phyloP scores from a whole-genome alignment of 2,329 filamentous ascomycete genomes.

The Pestalotiopsis sp. region DNA sequence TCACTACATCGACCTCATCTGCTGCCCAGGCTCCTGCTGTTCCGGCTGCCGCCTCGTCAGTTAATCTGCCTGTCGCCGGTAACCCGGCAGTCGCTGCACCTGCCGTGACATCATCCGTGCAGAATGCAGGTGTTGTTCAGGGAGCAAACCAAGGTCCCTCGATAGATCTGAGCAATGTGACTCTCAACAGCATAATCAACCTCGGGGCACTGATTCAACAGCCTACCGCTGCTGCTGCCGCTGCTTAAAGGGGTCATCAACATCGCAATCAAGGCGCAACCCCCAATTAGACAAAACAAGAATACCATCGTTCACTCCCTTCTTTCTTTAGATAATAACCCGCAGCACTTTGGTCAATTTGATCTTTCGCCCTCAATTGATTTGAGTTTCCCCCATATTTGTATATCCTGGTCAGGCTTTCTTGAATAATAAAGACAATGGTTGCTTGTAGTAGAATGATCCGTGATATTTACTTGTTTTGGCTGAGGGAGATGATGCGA shows the following conservation, averaged over 20 bases:
- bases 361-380: not conserved
- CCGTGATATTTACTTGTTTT: not conserved
- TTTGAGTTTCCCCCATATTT: not conserved
- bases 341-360: not conserved
- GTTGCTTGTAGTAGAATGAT: not conserved
- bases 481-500: too few species aligned
- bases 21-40: slow-evolving; percentile 14
- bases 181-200: slow-evolving; percentile 26
- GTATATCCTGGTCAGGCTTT: not conserved
- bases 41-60: slow-evolving; percentile 20
- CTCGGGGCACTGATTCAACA: slow-evolving; percentile 24
- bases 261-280: not conserved
- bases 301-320: not conserved
- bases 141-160: slow-evolving; percentile 29
- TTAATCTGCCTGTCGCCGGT: slow-evolving; percentile 14
- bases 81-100: slow-evolving; percentile 17
- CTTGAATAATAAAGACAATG: not conserved
- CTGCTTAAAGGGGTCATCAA: not conserved
- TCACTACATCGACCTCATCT: not conserved
- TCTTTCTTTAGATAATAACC: not conserved
- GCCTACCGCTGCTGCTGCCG: not conserved
- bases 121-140: slow-evolving; percentile 19
- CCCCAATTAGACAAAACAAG: not conserved
- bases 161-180: slow-evolving; percentile 26
- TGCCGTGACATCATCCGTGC: slow-evolving; percentile 20